Conservation (phyloP, 2,329 filamentous ascomycete genomes). For the Nigrospora oryzae region DNA sequence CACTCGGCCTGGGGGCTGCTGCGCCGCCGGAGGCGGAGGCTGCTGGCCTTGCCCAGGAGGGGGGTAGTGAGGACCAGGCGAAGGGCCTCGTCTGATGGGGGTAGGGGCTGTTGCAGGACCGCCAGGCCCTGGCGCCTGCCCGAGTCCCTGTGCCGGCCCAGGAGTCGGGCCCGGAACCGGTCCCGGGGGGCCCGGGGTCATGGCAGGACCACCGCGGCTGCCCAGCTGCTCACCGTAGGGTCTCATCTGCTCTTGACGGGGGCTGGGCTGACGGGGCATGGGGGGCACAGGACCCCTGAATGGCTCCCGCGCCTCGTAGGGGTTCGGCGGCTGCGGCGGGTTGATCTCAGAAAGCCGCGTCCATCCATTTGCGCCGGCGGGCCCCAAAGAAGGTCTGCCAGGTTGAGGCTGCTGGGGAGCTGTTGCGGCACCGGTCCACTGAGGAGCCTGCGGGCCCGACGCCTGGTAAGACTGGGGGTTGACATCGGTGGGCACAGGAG, state of each 20-base stretch:
- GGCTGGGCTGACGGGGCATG: constrained; percentile 65
- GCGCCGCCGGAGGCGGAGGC: constrained; percentile 41
- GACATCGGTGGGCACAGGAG: constrained; percentile 89
- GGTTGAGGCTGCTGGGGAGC: constrained; percentile 40
- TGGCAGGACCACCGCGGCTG: constrained; percentile 40
- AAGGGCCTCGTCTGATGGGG: constrained; percentile 42
- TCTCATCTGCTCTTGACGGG: constrained; percentile 63
- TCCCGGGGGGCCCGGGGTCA: constrained; percentile 4
- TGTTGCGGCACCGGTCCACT: constrained; percentile 69
- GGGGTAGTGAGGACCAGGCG: constrained; percentile 48
- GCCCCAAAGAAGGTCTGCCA: constrained; percentile 52
- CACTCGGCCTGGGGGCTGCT: constrained; percentile 25
- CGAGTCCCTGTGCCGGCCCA: not conserved
- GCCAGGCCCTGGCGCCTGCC: constrained; percentile 4
- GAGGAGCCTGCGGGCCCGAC: constrained; percentile 74
- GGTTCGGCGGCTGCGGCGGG: constrained; percentile 68
- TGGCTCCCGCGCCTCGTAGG: constrained; percentile 71
- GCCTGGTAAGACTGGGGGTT: constrained; percentile 90
- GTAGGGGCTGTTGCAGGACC: constrained; percentile 6
- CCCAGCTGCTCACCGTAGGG: constrained; percentile 55
- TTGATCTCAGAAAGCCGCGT: constrained; percentile 66
- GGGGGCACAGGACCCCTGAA: constrained; percentile 61
- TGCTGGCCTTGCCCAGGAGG: constrained; percentile 36
- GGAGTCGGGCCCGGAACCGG: constrained; percentile 13
- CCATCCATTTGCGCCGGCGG: constrained; percentile 47